Evolutionary conservation across 257 asterid genomes (phyloP).

Genomic region (Solanum chmielewskii): DNA sequence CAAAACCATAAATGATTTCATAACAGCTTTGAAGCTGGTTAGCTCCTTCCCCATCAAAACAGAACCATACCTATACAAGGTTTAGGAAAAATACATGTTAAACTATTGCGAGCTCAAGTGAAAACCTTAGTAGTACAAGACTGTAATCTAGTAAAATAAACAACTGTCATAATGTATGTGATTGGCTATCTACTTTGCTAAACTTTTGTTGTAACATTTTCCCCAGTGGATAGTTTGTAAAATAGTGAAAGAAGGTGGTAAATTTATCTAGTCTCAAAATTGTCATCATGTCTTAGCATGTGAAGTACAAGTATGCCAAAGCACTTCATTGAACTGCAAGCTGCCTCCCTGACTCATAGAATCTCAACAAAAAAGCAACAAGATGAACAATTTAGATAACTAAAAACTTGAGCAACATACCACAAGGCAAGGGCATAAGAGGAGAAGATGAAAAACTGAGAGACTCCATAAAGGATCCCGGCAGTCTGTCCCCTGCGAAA

Average conservation of each 20-base stretch:
- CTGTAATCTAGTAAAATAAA: not conserved
- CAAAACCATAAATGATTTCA: conserved; percentile 87
- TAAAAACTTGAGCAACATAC: conserved; percentile 22
- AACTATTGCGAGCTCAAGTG: not conserved
- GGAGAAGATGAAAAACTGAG: conserved; percentile 94
- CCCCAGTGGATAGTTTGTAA: not conserved
- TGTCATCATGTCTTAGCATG: not conserved
- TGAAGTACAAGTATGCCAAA: not conserved
- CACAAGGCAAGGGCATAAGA: conserved; percentile 90
- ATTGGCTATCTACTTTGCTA: not conserved
- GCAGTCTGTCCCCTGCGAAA: conserved; percentile 89
- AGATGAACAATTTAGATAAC: not conserved
- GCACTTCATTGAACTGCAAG: not conserved
- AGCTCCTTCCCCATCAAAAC: conserved; percentile 79
- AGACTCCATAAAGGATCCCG: conserved; percentile 79
- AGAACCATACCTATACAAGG: conserved; percentile 63
- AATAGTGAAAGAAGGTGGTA: not conserved
- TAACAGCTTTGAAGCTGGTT: conserved; percentile 67
- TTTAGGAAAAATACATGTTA: not conserved
- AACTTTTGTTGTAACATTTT: not conserved
- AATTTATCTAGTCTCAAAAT: not conserved
- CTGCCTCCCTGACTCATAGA: not conserved
- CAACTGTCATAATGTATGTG: not conserved
- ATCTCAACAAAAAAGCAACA: not conserved
- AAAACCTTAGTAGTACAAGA: not conserved